Evolutionary conservation across 2,329 filamentous ascomycete species (phyloP).

Genomic region (Xylaria sp.): DNA sequence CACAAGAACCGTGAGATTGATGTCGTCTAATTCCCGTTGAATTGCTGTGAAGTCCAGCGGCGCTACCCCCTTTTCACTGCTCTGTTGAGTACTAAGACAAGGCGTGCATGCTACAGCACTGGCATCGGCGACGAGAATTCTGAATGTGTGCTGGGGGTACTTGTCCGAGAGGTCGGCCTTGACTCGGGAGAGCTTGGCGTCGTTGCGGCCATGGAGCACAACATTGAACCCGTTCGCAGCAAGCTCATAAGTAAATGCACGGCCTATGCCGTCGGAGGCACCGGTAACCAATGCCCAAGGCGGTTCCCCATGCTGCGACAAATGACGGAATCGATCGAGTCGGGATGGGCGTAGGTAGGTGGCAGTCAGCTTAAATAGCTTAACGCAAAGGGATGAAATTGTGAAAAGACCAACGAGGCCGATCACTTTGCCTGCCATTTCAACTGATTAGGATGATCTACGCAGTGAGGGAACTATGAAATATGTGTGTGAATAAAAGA

Average conservation of each 20-base stretch:
- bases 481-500: not conserved
- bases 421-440: not conserved
- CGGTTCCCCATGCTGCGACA: not conserved
- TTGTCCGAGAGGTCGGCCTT: slow-evolving; percentile 50
- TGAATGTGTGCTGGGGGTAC: slow-evolving; percentile 54
- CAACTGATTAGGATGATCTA: not conserved
- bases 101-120: slow-evolving; percentile 42
- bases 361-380: not conserved
- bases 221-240: slow-evolving; percentile 64
- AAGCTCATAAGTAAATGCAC: slow-evolving; percentile 61
- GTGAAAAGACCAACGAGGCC: not conserved
- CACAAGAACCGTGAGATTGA: slow-evolving; percentile 62
- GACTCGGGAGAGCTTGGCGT: slow-evolving; percentile 57
- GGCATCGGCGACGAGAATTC: slow-evolving; percentile 56
- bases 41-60: slow-evolving; percentile 32
- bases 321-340: not conserved
- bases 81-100: slow-evolving; percentile 3
- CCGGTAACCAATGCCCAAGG: slow-evolving; percentile 65
- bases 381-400: not conserved
- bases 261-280: slow-evolving; percentile 65
- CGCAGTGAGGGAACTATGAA: not conserved
- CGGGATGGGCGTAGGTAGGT: not conserved
- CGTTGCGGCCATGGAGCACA: slow-evolving; percentile 66
- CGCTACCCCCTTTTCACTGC: slow-evolving; percentile 3
- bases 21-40: slow-evolving; percentile 42